Evolutionary conservation across 202 grass and related monocot genomes (phyloP), one percentile per base, ranked within the genome.

Genomic region (Setaria viridis): DNA sequence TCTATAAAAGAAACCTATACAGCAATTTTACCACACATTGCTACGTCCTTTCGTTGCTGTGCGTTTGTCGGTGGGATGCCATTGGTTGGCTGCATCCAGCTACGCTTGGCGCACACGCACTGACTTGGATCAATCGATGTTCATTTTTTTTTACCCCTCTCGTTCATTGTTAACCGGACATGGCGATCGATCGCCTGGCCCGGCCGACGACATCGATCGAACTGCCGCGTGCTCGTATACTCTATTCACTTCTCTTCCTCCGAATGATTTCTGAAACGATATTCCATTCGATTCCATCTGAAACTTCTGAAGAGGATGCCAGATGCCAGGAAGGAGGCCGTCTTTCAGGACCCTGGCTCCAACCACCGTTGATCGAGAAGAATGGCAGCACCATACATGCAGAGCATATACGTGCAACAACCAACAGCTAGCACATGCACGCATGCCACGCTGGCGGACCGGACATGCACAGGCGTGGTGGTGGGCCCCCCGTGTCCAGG

Each of bases 391-490:
- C 41, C 41, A 5, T 46, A 15, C 29, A 63, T 69, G 17, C 37
- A 2, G 17, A 69, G 16, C 78, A 69, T 50, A 3, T 10, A 60
- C 57, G 5, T 12, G 21, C 58, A 54, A 14, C 17, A 72, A 37
- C 49, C 43, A 46, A 46, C 33, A 37, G 34, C 72, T 6, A 55
- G 30, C 48, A 47, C 55, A 51, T 30, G 76, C 45, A 19, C 48
- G 42, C 53, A 20, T 11, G 84, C 33, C 84, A 62, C 66, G 83
- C 84, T 79, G 84, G 76, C 84, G 0, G 7, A 49, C 3, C 3
- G 19, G 77, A 79, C 65, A 25, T 79, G 70, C 47, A 32, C 13
- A 10, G 43, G 43, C 43, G 13, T 51, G 3, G 16, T 41, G 39
- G 39, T 41, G 39, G 39, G 39, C 6, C 9, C 35, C 9, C 4